Evolutionary conservation across 306 rosid species (phyloP), one percentile per base, ranked within the genome.

Genomic region (Malus orientalis): DNA sequence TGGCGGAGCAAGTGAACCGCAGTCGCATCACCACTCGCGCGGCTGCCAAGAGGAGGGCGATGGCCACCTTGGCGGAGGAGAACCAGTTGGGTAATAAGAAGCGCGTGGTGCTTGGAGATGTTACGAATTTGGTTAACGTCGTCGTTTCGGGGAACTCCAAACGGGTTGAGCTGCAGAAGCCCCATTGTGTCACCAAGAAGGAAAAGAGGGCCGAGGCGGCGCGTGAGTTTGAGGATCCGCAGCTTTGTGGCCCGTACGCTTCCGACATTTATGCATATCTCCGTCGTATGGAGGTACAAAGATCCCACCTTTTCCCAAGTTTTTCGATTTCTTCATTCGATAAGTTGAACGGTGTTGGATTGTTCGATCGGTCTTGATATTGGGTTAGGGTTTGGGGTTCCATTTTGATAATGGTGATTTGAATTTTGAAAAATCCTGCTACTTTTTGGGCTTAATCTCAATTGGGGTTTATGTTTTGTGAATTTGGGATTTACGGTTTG

Each of bases 211-310:
- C 44, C 54, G 74, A 4, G 13, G 36, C 74, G 38, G 57, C 55
- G 20, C 11, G n/a, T 2, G 30, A 59, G 67, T 33, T 27, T 30
- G 83, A 83, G 9, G 97, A 94, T 23, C 96, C 93, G 1, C 96
- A 81, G 29, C 71, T 89, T 18, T 89, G 93, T 61, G 83, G 30
- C 6, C 76, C 93, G 3, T 91, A 91, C 45, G 90, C 73, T 49
- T 81, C 95, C 6, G 98, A 94, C 66, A 89, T 94, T 69, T 86
- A 86, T 62, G 86, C 86, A 1, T 94, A 94, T 67, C 97, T 91
- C 65, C 91, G 87, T 40, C 54, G 18, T 0, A 54, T 89, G 87
- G 98, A 91, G 98, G 98, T 94, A 73, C 55, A 49, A 45, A 40
- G 7, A 44, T 54, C 23, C 45, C 33, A 14, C 22, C 60, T n/a